phyloP scores from a whole-genome alignment of 805 yeast species.

The Candida multigemmis region DNA sequence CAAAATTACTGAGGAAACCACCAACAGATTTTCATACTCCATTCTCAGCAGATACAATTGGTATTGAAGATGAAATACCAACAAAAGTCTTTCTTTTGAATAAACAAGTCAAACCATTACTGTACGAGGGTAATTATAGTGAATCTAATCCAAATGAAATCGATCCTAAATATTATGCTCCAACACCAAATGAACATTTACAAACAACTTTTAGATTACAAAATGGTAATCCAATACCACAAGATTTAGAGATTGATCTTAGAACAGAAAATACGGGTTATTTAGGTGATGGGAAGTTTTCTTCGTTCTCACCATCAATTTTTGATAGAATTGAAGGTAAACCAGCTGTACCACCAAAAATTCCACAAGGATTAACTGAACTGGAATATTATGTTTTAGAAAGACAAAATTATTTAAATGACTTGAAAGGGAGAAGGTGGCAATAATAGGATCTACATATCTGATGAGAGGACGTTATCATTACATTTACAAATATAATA shows the following conservation, averaged over 20 bases:
- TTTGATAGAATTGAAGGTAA: conserved; percentile 25
- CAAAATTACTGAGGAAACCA: conserved; percentile 9
- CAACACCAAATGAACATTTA: conserved; percentile 38
- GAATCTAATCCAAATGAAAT: conserved; percentile 19
- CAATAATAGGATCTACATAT: background rate
- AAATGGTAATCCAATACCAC: too few relatives aligned
- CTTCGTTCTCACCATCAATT: conserved; percentile 23
- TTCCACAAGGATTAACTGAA: conserved; percentile 32
- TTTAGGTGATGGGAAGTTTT: conserved; percentile 27
- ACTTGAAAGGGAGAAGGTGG: conserved; percentile 25
- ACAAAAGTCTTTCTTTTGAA: conserved; percentile 27
- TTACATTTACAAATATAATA: conserved; percentile 1
- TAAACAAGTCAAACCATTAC: conserved; percentile 21
- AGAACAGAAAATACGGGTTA: conserved; percentile 28
- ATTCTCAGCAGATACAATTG: conserved; percentile 35
- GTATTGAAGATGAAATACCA: conserved; percentile 23
- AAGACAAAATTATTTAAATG: conserved; percentile 27
- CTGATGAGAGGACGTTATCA: background rate
- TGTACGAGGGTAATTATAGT: conserved; percentile 9
- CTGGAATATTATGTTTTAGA: conserved; percentile 33
- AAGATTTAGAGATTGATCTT: conserved; percentile 14
- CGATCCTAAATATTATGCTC: conserved; percentile 33
- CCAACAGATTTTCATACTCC: conserved; percentile 21
- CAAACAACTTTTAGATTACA: conserved; percentile 12
- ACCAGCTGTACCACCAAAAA: conserved; percentile 36